A percentile compares a stretch with the other conserved stretches of the same genome.
phyloP scores from a whole-genome alignment of 768 basidiomycete species.

The Mycena metata region DNA sequence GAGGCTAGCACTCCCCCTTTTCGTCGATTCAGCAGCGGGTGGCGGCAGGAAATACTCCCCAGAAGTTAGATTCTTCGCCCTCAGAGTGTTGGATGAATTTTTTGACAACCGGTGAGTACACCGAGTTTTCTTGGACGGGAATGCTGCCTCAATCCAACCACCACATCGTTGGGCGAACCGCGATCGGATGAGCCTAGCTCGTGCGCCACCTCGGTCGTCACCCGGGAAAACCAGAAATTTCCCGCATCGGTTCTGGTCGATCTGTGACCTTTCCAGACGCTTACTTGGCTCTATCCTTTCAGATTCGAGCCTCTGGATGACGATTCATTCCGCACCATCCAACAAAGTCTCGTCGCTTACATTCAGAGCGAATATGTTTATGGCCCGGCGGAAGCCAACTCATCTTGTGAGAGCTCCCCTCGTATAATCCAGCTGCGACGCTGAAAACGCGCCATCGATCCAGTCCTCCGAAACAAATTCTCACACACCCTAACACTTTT shows the following conservation, averaged over 20 bases:
- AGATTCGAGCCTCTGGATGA: slow-evolving; percentile 79
- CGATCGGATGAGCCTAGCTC: slow-evolving; percentile 10
- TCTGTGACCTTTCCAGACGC: slow-evolving; percentile 32
- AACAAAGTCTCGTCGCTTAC: slow-evolving; percentile 84
- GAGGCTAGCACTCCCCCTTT: slow-evolving; percentile 84
- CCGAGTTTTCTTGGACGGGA: slow-evolving; percentile 7
- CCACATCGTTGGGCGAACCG: not conserved
- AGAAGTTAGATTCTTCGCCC: slow-evolving; percentile 84
- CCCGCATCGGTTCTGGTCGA: slow-evolving; percentile 12
- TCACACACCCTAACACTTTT: slow-evolving; percentile 91
- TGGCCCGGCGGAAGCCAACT: slow-evolving; percentile 85
- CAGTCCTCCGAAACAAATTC: slow-evolving; percentile 95
- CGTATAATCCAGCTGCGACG: slow-evolving; percentile 20
- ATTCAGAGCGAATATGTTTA: slow-evolving; percentile 90
- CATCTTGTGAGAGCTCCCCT: slow-evolving; percentile 74
- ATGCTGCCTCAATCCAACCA: slow-evolving; percentile 29
- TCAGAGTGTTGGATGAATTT: slow-evolving; percentile 86
- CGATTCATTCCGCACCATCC: slow-evolving; percentile 77
- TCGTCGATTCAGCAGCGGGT: slow-evolving; percentile 71
- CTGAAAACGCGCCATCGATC: slow-evolving; percentile 28
- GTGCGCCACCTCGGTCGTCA: slow-evolving; percentile 17
- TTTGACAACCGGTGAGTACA: slow-evolving; percentile 82
- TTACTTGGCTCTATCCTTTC: slow-evolving; percentile 35
- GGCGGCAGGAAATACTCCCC: slow-evolving; percentile 77
- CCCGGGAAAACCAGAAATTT: not conserved